phyloP scores from a whole-genome alignment of 2,329 filamentous ascomycete genomes.

The Verticillium nonalfalfae region DNA sequence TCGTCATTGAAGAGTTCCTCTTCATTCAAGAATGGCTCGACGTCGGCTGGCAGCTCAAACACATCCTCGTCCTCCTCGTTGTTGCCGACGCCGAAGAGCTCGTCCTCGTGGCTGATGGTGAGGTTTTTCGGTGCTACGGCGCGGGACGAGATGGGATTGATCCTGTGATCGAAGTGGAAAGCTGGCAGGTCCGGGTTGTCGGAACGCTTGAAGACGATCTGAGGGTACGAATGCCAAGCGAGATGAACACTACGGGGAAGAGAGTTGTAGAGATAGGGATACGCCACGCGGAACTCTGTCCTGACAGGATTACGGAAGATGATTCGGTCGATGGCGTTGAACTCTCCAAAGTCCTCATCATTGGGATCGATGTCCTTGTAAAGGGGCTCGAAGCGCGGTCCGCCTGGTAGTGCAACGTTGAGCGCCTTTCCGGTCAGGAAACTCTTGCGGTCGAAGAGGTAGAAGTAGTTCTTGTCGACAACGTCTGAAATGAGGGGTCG shows the following conservation, averaged over 20 bases:
- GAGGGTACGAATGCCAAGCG: conserved; percentile 89
- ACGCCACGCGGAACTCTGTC: conserved; percentile 92
- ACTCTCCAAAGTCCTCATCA: conserved; percentile 98
- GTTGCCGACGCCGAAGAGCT: conserved; percentile 78
- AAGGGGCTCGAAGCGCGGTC: conserved; percentile 89
- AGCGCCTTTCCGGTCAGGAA: conserved; percentile 95
- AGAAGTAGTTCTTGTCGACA: conserved; percentile 94
- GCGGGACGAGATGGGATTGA: conserved; percentile 94
- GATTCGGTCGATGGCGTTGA: conserved; percentile 98
- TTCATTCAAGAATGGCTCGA: conserved; percentile 84
- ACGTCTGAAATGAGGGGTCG: conserved; percentile 86
- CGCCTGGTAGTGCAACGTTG: conserved; percentile 96
- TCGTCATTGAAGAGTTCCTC: conserved; percentile 86
- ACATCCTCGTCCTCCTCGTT: conserved; percentile 69
- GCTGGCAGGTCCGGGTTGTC: conserved; percentile 87
- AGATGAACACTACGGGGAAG: conserved; percentile 89
- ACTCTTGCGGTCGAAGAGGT: conserved; percentile 92
- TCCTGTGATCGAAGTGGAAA: conserved; percentile 96
- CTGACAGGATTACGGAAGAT: conserved; percentile 94
- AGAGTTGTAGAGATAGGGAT: conserved; percentile 93
- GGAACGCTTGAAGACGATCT: conserved; percentile 82
- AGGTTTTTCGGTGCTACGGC: conserved; percentile 92
- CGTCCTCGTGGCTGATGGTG: conserved; percentile 86
- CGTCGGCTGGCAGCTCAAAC: conserved; percentile 73
- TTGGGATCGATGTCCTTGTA: conserved; percentile 99